Conservation (phyloP, 305 asterid genomes). For the Rubia tinctorum region DNA sequence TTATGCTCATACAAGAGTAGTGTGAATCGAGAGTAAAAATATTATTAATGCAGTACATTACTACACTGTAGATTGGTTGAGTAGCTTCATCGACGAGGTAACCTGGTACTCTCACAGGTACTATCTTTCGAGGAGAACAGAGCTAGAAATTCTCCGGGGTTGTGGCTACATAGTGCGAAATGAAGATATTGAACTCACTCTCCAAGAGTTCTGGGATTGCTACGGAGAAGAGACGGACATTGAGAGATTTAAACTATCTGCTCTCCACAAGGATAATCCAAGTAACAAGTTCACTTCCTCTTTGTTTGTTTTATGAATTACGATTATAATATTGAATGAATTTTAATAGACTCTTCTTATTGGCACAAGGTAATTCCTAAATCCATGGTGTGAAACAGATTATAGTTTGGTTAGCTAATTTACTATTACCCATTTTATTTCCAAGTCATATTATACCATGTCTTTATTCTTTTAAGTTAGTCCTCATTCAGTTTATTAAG, state of each 20-base stretch:
- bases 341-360: neutral
- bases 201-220: too few species aligned
- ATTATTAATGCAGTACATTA: too few species aligned
- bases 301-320: neutral
- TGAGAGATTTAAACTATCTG: conserved; percentile 40
- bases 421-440: too few species aligned
- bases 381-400: too few species aligned
- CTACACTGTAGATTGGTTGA: conserved; percentile 57
- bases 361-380: too few species aligned
- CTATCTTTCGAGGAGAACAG: conserved; percentile 70
- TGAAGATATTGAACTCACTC: conserved; percentile 42
- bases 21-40: too few species aligned
- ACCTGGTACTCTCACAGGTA: conserved; percentile 67
- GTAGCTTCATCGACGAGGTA: conserved; percentile 52
- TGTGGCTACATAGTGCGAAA: conserved; percentile 81
- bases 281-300: conserved; percentile 24
- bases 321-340: neutral
- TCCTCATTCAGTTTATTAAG: too few species aligned
- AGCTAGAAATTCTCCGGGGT: conserved; percentile 86
- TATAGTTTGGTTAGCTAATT: too few species aligned
- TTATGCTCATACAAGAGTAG: too few species aligned
- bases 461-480: too few species aligned
- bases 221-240: conserved; percentile 33
- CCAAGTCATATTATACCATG: too few species aligned
- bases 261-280: conserved; percentile 41